A percentile compares a stretch with the other conserved stretches of the same genome.
These are phyloP conservation scores for Coniosporium apollinis DNA, from an alignment of 495 filamentous ascomycete genomes.

Conservation along the genomic window DNA sequence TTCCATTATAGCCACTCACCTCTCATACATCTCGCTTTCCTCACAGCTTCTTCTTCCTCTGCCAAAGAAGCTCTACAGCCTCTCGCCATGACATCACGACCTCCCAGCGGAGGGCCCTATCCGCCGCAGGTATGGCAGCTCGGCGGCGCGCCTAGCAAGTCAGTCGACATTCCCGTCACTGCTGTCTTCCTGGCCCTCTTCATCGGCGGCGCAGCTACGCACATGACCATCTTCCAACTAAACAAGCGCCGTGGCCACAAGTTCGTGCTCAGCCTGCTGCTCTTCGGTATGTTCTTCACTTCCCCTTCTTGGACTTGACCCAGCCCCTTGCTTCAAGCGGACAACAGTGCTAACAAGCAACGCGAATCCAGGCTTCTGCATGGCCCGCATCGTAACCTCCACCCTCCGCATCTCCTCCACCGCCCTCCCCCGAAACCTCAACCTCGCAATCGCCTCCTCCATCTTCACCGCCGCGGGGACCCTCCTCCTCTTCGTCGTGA, in stretches of 20 bases:
- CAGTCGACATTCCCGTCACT: conserved; percentile 47
- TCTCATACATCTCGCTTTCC: no score
- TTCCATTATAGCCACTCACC: no score
- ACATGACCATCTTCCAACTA: conserved; percentile 48
- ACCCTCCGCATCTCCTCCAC: conserved; percentile 48
- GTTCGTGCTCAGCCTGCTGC: conserved; percentile 36
- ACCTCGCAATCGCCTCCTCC: conserved; percentile 49
- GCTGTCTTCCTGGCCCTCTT: conserved; percentile 50
- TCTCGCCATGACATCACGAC: no score
- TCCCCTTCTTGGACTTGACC: no score
- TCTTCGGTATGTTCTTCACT: not conserved
- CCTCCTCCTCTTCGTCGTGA: conserved; percentile 20
- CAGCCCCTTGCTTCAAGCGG: no score
- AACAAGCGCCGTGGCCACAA: conserved; percentile 45
- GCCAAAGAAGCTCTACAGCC: no score
- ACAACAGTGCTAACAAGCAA: no score
- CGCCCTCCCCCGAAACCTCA: conserved; percentile 26
- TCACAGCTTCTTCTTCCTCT: no score
- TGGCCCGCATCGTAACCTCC: conserved; percentile 48
- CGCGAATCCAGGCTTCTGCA: conserved; percentile 39
- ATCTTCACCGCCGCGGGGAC: conserved; percentile 29
- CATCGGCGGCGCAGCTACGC: conserved; percentile 34
- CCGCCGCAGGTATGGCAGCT: conserved; percentile 31
- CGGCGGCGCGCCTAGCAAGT: conserved; percentile 39
- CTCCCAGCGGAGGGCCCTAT: no score